These are phyloP conservation scores for Mycosphaerella sp. DNA, from an alignment of 2,329 filamentous ascomycete species.

Conservation along the genomic window DNA sequence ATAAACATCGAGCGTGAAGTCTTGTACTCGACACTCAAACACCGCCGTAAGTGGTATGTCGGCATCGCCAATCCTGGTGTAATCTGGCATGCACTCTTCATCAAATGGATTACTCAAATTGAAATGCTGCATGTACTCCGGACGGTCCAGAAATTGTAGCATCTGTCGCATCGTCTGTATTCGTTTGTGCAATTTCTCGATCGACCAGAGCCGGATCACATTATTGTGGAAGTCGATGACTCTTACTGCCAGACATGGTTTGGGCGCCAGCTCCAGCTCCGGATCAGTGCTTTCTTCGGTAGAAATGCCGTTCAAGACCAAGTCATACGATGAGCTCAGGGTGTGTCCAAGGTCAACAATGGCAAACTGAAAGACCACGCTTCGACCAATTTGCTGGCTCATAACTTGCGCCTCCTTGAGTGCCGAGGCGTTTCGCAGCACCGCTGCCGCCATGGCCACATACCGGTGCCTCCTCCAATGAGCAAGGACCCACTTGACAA, in stretches of 20 bases:
- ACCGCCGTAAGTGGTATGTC: conserved; percentile 89
- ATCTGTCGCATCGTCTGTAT: conserved; percentile 92
- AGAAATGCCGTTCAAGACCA: conserved; percentile 85
- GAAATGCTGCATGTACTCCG: conserved; percentile 90
- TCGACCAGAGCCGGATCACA: conserved; percentile 87
- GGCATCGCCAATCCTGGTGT: conserved; percentile 85
- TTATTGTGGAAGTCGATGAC: conserved; percentile 84
- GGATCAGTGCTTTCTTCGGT: conserved; percentile 72
- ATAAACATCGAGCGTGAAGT: conserved; percentile 83
- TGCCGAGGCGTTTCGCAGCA: conserved; percentile 78
- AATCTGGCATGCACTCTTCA: conserved; percentile 84
- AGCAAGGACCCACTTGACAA: conserved; percentile 60
- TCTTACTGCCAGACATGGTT: conserved; percentile 84
- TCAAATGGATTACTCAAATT: conserved; percentile 89
- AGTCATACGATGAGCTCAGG: conserved; percentile 89
- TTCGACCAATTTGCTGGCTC: conserved; percentile 92
- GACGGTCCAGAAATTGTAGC: conserved; percentile 92
- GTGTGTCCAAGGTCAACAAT: conserved; percentile 84
- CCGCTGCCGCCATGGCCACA: conserved; percentile 86
- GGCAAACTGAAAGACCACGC: conserved; percentile 89
- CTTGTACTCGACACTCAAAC: conserved; percentile 89
- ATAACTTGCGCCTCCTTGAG: conserved; percentile 97
- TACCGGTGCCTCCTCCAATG: conserved; percentile 82
- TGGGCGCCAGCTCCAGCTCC: conserved; percentile 66
- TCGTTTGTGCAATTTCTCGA: conserved; percentile 83